These are phyloP conservation scores for Chloridella minuta DNA, from an alignment of 352 stramenopile genomes.

Conservation along the genomic window DNA sequence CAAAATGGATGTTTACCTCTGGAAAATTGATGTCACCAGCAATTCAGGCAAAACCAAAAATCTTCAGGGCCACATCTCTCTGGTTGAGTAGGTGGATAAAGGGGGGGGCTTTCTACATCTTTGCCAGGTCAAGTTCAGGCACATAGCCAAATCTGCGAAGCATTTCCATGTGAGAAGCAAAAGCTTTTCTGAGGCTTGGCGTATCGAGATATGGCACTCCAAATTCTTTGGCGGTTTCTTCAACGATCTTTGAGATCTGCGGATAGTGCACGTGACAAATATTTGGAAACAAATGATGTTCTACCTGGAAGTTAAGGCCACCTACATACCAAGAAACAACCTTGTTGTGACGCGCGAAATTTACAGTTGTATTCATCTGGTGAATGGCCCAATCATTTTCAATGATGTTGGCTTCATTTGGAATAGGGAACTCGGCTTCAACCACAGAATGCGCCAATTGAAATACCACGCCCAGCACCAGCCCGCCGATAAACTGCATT, in stretches of 20 bases:
- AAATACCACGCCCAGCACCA: not conserved
- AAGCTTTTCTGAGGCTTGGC: not conserved
- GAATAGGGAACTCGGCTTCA: not conserved
- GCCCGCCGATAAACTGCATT: not conserved
- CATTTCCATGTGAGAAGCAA: not conserved
- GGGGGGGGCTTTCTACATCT: too few species aligned
- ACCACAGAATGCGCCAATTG: not conserved
- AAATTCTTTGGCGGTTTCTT: not conserved
- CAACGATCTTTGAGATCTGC: not conserved
- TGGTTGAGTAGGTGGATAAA: too few species aligned
- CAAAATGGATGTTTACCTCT: too few species aligned
- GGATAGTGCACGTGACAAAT: not conserved
- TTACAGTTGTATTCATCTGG: not conserved
- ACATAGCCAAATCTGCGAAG: not conserved
- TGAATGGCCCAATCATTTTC: not conserved
- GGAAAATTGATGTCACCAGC: too few species aligned
- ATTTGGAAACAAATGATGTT: not conserved
- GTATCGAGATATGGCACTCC: not conserved
- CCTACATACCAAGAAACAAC: not conserved
- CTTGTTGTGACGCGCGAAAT: not conserved
- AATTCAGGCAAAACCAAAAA: too few species aligned
- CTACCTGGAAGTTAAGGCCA: not conserved
- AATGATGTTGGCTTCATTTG: not conserved
- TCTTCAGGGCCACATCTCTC: too few species aligned
- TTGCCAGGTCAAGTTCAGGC: too few species aligned